Base-by-base conservation (phyloP, 2,329 filamentous ascomycete genomes). In the Colletotrichum cereale region DNA sequence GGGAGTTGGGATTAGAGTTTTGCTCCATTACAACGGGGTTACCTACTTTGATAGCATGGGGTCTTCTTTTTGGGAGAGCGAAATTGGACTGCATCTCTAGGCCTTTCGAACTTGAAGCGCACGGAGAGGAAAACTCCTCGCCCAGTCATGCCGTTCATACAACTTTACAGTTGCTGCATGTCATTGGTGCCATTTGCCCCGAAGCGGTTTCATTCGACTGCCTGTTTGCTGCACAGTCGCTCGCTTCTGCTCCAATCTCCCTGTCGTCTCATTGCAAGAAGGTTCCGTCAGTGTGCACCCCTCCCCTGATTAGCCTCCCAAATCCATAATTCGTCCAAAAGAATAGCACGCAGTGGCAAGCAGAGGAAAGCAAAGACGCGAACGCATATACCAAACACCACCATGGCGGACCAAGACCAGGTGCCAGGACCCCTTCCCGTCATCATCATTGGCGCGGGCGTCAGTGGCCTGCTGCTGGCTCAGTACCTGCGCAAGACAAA, bases 391-490 rank as follows among this genome's bases (percentile, higher is more conserved):
- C 18, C 52, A 40, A 14, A 38, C 34, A 52, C 36, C 60, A 50
- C 44, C 34, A 66, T 66, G 62, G 48, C 61, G 31, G 55, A 31
- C 40, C 47, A 52, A 57, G 31, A 42, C 14, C 48, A 58, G 10
- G 60, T 53, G 24, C 62, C 61, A 31, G 56, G 57, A 21, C 68
- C 67, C 56, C 56, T 71, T 26, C 76, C 79, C 42, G 75, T 82
- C 7, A 74, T 83, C 53, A 81, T 83, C 52, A 67, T 82, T 53
- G 82, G 81, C 29, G 81, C 81, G 16, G 82, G 81, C 2, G 77
- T 83, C 65, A 80, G 80, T 58, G 81, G 81, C 16, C 73, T 83
- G 3, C 71, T 82, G 6, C 80, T 83, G 7, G 81, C 81, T 4
- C 80, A 83, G 72, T 71, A 77, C 14, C 75, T 83, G 3, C 77